Percentiles rank a stretch among this genome's conserved stretches.
phyloP scores from a whole-genome alignment of 192 early-diverging fungal genomes.

The Rhizophagus clarus region DNA sequence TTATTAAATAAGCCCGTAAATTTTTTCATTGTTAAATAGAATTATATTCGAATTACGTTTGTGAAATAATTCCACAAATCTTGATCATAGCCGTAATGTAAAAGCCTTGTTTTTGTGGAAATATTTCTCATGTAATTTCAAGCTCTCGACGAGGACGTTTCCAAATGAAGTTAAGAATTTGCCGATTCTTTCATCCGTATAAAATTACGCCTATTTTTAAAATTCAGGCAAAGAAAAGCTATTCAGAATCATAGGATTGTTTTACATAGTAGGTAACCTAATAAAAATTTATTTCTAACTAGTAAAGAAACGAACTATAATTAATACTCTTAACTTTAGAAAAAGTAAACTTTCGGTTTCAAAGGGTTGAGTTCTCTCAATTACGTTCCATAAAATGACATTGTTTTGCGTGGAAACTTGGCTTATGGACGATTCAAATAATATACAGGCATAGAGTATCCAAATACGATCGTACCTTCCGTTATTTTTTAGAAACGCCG shows the following conservation, averaged over 20 bases:
- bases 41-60: not conserved
- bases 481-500: conserved; percentile 98
- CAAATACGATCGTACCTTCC: conserved; percentile 84
- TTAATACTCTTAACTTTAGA: too few relatives aligned
- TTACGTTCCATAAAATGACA: too few relatives aligned
- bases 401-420: conserved; percentile 68
- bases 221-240: too few relatives aligned
- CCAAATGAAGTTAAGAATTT: too few relatives aligned
- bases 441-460: conserved; percentile 97
- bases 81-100: not conserved
- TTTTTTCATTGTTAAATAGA: not conserved
- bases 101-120: not conserved
- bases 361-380: too few relatives aligned
- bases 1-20: conserved; percentile 20
- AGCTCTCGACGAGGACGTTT: not conserved
- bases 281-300: too few relatives aligned
- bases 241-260: too few relatives aligned
- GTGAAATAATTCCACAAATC: not conserved
- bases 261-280: too few relatives aligned
- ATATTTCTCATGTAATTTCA: not conserved
- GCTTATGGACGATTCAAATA: conserved; percentile 80
- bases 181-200: too few relatives aligned
- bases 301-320: too few relatives aligned
- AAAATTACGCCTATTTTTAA: too few relatives aligned
- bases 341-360: too few relatives aligned